Evolutionary conservation across 257 asterid genomes (phyloP), one percentile per base, ranked within the genome.

Genomic region (Leptodermis oblonga): DNA sequence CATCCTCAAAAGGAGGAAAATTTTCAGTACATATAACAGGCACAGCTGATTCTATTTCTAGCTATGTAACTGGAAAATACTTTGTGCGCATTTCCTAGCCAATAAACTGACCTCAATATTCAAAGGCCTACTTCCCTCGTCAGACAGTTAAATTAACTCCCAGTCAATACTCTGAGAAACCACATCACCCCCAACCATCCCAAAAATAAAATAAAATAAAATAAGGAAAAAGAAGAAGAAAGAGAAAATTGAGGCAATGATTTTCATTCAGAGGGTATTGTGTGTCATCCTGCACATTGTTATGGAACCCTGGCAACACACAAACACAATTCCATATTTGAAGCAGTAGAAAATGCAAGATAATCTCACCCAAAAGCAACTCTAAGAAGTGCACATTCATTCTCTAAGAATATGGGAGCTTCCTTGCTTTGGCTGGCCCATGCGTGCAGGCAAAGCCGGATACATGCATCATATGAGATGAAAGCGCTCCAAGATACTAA

Each of bases 401-500:
- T 90, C 76, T 90, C 95, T 84, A 93, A 69, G 74, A 93, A 93
- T 30, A 74, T 25, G 4, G 94, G 95, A 69, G 97, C 97, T 84
- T 87, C 94, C 79, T 64, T 78, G 80, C 86, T 76, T 65, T 86
- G 88, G 74, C 79, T 84, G 46, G 94, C 90, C 97, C 97, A 90
- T 7, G 96, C 84, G 56, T 87, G 88, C 73, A 93, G 96, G 73
- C 99, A 93, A n/a, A 93, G 86, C 69, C 99, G 85, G 64, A 87
- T 88, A 67, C 99, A 93, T 45, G 99, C 99, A 66, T 93, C 99
- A 54, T 93, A 93, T 55, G 99, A 81, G 65, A 88, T 82, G 66
- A 90, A 89, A 64, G 76, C 77, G 39, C 79, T 84, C 97, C 99
- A 93, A 53, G 87, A 67, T 49, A 97, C 99, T 59, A 86, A 83